Evolutionary conservation across 768 basidiomycete genomes (phyloP).

Genomic region (Symmetrospora coprosmae): DNA sequence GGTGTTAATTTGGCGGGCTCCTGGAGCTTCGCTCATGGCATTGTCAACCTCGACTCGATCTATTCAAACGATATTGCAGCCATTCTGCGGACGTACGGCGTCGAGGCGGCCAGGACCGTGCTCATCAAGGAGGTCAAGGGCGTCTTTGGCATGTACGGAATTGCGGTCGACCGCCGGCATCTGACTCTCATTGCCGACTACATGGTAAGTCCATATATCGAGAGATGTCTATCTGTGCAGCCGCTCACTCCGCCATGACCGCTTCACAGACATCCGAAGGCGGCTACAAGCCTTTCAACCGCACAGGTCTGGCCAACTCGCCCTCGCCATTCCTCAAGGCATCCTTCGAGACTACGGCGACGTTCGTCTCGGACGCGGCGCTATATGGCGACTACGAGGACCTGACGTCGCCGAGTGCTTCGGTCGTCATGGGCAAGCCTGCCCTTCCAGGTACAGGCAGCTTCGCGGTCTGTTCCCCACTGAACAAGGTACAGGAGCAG

Average conservation of each 20-base stretch:
- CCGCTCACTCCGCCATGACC: no score
- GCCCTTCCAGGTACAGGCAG: constrained; percentile 84
- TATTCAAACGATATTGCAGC: constrained; percentile 94
- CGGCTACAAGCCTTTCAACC: constrained; percentile 94
- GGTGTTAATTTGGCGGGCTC: constrained; percentile 84
- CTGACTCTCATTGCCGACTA: constrained; percentile 96
- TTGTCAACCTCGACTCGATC: constrained; percentile 61
- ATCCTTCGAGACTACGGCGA: constrained; percentile 87
- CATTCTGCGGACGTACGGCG: constrained; percentile 78
- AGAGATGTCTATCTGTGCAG: no score
- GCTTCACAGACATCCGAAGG: constrained; percentile 84
- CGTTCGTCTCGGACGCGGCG: constrained; percentile 86
- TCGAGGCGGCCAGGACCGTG: constrained; percentile 83
- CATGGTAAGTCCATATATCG: constrained; percentile 54
- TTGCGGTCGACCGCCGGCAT: constrained; percentile 85
- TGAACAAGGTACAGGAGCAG: no score
- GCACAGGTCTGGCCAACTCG: constrained; percentile 80
- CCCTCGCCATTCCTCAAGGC: constrained; percentile 94
- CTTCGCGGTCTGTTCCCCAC: constrained; percentile 84
- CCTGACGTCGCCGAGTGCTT: constrained; percentile 65
- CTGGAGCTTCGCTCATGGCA: constrained; percentile 49
- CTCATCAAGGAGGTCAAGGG: constrained; percentile 81
- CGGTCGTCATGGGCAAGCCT: constrained; percentile 77
- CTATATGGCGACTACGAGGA: constrained; percentile 92
- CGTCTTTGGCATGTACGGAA: constrained; percentile 89